Evolutionary conservation across 2,329 filamentous ascomycete genomes (phyloP).

Genomic region (Juglanconis juglandina): DNA sequence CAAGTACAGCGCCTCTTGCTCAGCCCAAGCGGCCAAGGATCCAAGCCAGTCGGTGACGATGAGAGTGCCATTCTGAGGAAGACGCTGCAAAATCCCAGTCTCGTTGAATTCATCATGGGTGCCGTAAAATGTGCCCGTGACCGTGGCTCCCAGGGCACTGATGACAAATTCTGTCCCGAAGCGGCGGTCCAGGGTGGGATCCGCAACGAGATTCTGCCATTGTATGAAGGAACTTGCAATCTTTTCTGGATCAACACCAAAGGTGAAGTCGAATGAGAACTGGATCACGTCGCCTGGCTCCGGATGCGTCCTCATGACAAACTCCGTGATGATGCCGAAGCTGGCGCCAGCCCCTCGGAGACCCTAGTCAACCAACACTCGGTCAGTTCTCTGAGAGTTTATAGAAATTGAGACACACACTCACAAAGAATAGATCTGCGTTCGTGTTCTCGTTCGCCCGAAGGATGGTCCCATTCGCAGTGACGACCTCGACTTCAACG

Average conservation of each 20-base stretch:
- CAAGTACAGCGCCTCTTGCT: constrained; percentile 45
- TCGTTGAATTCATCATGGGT: constrained; percentile 52
- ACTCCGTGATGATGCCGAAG: constrained; percentile 56
- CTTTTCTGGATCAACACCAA: constrained; percentile 41
- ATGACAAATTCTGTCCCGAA: constrained; percentile 57
- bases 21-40: constrained; percentile 50
- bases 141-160: constrained; percentile 49
- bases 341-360: constrained; percentile 54
- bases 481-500: constrained; percentile 53
- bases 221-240: constrained; percentile 48
- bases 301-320: constrained; percentile 52
- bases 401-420: constrained; percentile 17
- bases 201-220: constrained; percentile 56
- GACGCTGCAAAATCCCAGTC: constrained; percentile 44
- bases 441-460: constrained; percentile 46
- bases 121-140: constrained; percentile 61
- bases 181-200: constrained; percentile 53
- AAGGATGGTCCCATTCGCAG: constrained; percentile 49
- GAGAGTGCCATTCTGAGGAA: constrained; percentile 43
- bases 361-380: constrained; percentile 31
- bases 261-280: constrained; percentile 54
- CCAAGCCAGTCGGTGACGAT: constrained; percentile 62
- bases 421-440: constrained; percentile 51
- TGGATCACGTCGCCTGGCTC: constrained; percentile 55
- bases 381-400: neutral